These are phyloP conservation scores for Candida ovalis DNA, from an alignment of 805 yeast species.

Conservation along the genomic window DNA sequence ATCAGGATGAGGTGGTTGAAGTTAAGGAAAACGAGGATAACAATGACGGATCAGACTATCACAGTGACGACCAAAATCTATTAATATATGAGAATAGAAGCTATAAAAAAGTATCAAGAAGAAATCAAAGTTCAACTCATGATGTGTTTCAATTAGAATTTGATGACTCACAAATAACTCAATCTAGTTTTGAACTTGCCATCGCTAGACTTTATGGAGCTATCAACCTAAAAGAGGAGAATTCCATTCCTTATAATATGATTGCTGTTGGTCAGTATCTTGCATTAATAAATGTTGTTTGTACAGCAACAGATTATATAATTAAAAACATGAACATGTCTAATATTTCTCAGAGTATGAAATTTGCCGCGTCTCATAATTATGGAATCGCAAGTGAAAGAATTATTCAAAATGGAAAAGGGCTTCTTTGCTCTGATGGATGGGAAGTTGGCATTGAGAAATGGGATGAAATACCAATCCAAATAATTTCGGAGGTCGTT, in stretches of 20 bases:
- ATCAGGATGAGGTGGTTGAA: too few relatives aligned
- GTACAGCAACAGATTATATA: slow-evolving; percentile 39
- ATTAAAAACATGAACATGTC: slow-evolving; percentile 33
- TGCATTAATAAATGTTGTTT: slow-evolving; percentile 42
- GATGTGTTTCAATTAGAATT: slow-evolving; percentile 30
- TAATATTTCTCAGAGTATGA: slow-evolving; percentile 35
- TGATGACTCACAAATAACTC: slow-evolving; percentile 39
- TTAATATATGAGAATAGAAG: too few relatives aligned
- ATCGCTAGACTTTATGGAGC: slow-evolving; percentile 46
- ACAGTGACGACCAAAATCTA: neutral
- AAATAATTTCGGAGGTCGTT: slow-evolving; percentile 40
- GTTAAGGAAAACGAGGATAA: slow-evolving; percentile 1
- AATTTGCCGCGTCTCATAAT: slow-evolving; percentile 40
- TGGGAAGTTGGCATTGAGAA: slow-evolving; percentile 42
- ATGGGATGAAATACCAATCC: slow-evolving; percentile 46
- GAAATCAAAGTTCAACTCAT: neutral
- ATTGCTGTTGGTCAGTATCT: slow-evolving; percentile 49
- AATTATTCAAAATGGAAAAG: slow-evolving; percentile 43
- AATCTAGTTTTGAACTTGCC: slow-evolving; percentile 46
- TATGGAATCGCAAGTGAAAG: slow-evolving; percentile 45
- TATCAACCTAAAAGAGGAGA: slow-evolving; percentile 30
- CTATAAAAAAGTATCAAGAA: too few relatives aligned
- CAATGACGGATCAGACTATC: neutral
- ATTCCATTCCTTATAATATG: slow-evolving; percentile 36
- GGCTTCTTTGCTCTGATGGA: slow-evolving; percentile 44